Base-by-base conservation (phyloP, 345 rosid genomes). In the Lepidium didymum region DNA sequence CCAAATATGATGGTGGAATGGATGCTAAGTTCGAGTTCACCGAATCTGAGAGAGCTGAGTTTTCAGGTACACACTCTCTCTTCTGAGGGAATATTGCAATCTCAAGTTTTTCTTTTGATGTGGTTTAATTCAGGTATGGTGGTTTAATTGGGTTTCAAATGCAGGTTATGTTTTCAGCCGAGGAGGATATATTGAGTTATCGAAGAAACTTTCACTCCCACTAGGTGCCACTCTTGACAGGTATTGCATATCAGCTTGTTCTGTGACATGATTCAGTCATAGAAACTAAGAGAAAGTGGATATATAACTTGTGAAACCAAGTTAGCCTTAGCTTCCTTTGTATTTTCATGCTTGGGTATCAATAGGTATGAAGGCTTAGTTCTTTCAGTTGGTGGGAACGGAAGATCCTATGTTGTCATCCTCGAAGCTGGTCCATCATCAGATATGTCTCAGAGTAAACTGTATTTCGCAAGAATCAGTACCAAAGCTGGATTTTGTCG, bases 391-490 rank as follows among this genome's bases (percentile, higher is more conserved):
- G 99, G 99, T 45, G 99, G 99, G 62, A 94, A 94, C 61, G 99
- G 97, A 74, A 87, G 99, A 79, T 82, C 99, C 1, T 94, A 86
- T 70, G 88, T 88, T 59, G 72, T 94, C 53, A 90, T 91, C 75
- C 95, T 94, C 80, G 97, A 91, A 85, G 92, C 99, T 58, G 97
- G 97, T 72, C 97, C 99, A 68, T 82, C 88, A 11, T 91, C 84
- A 7, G 92, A 90, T 78, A 87, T 83, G 76, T 81, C 87, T 59
- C 94, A 83, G 76, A 93, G 96, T 87, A 88, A 86, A 81, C 77
- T 84, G 65, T 88, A 90, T 77, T 90, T 93, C 74, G 79, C 97
- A n/a, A 87, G 98, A 75, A 80, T 93, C 56, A 86, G 64, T 79
- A 90, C 98, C 25, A 93, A 93, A 87, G 85, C 81, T 38, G 97